Base-by-base conservation (phyloP, 179 eudicot genomes). In the Spergularia azorica region DNA sequence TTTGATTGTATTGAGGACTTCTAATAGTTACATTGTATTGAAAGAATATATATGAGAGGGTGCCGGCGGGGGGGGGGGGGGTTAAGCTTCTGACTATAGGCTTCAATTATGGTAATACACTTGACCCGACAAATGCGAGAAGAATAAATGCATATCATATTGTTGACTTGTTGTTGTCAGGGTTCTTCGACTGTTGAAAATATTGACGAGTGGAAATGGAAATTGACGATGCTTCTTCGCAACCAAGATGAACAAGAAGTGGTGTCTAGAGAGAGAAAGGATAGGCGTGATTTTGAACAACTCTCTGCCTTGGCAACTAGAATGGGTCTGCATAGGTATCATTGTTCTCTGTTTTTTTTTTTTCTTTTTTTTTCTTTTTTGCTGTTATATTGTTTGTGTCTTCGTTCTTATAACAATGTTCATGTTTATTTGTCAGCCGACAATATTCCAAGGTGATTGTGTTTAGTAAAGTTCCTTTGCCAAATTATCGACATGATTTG, bases 201-300 rank as follows among this genome's bases (percentile, higher is more conserved):
- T 80, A 87, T 95, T 76, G 97, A 95, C 71, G 97, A 93, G 84
- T 95, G 99, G 99, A 95, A 91, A 84, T 90, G 98, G 97, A 95
- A 95, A 76, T 95, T 95, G 75, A 89, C 91, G 83, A 78, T 89
- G 91, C 85, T 95, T 74, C 88, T 85, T 66, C 92, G 88, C 58
- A 91, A 74, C 87, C 96, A 89, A 76, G 76, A 81, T 32, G 98
- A 95, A 69, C 91, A 87, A 80, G 99, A 95, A 85, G 89, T 95
- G 70, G 87, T 91, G 32, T 94, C 99, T 21, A 86, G 84, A 83
- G 99, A 93, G 82, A 91, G 89, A 80, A 84, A 95, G 76, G 98
- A 93, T 72, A 84, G 95, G 75, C 87, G 97, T 84, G 99, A 93
- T 80, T 94, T 70, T 68, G 96, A 91, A 75, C 98, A 95, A 83